phyloP scores from a whole-genome alignment of 768 basidiomycete species.

The Dentipellis fragilis region DNA sequence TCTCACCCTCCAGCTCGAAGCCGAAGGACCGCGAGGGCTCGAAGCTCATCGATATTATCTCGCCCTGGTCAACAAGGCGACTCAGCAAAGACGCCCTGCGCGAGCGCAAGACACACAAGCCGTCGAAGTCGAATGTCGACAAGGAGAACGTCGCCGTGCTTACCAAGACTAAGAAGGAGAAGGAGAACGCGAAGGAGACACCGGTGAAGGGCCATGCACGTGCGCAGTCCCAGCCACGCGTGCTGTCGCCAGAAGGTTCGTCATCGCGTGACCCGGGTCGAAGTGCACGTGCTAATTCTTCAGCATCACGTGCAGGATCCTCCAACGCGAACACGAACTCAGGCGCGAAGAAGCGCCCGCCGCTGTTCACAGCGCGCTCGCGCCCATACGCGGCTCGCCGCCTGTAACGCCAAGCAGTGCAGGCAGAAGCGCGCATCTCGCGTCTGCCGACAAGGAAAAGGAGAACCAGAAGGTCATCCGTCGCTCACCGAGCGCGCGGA shows the following conservation, averaged over 20 bases:
- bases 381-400: constrained; percentile 48
- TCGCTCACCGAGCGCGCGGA: constrained; percentile 13
- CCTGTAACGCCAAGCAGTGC: constrained; percentile 24
- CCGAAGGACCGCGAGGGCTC: constrained; percentile 13
- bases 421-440: neutral
- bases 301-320: neutral
- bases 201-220: constrained; percentile 13
- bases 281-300: neutral
- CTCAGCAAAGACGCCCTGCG: constrained; percentile 13
- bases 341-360: constrained; percentile 6
- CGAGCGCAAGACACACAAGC: constrained; percentile 10
- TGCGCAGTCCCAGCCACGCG: constrained; percentile 27
- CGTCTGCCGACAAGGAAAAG: constrained; percentile 20
- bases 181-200: too few species aligned
- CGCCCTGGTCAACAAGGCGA: constrained; percentile 23
- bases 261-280: neutral
- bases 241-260: constrained; percentile 13
- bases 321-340: neutral
- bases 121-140: constrained; percentile 1
- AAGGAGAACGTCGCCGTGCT: constrained; percentile 6
- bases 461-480: constrained; percentile 21
- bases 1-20: constrained; percentile 7
- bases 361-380: constrained; percentile 17
- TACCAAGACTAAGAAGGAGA: neutral
- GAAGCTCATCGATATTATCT: constrained; percentile 24